phyloP scores from a whole-genome alignment of 2,329 filamentous ascomycete genomes.

The Ophiostoma tasmaniense region DNA sequence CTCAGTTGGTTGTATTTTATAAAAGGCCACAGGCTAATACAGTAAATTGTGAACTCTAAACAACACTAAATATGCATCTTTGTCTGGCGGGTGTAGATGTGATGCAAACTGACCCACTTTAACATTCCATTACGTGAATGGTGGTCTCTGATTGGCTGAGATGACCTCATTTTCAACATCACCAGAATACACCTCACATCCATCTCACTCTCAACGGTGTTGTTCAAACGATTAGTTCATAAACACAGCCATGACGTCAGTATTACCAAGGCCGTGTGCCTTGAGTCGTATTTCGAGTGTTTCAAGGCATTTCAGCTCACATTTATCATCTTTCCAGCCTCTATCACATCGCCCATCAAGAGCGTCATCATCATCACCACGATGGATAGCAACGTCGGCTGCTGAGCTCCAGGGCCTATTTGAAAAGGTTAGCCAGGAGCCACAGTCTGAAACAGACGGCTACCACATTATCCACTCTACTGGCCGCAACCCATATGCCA shows the following conservation, averaged over 20 bases:
- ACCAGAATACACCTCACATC: not conserved
- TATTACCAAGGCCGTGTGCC: not conserved
- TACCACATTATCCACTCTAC: conserved; percentile 64
- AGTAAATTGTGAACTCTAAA: not conserved
- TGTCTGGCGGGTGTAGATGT: not conserved
- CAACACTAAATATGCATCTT: not conserved
- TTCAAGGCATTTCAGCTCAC: not conserved
- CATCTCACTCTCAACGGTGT: not conserved
- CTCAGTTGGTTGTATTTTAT: conserved; percentile 4
- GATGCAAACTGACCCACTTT: not conserved
- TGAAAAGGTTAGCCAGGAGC: conserved; percentile 1
- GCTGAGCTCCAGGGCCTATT: conserved; percentile 10
- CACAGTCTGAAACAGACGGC: not conserved
- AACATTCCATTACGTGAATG: not conserved
- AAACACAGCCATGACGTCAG: not conserved
- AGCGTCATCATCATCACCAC: not conserved
- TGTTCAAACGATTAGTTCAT: not conserved
- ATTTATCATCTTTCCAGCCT: not conserved
- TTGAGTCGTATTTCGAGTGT: not conserved
- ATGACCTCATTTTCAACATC: conserved; percentile 2
- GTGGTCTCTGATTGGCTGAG: not conserved
- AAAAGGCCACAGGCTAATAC: not conserved
- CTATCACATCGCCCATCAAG: not conserved
- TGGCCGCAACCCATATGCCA: conserved; percentile 69
- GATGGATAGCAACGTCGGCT: conserved; percentile 7